Percentiles rank a stretch among this genome's conserved stretches.
These are phyloP conservation scores for Ormosia emarginata DNA, from an alignment of 306 rosid genomes.

Conservation along the genomic window DNA sequence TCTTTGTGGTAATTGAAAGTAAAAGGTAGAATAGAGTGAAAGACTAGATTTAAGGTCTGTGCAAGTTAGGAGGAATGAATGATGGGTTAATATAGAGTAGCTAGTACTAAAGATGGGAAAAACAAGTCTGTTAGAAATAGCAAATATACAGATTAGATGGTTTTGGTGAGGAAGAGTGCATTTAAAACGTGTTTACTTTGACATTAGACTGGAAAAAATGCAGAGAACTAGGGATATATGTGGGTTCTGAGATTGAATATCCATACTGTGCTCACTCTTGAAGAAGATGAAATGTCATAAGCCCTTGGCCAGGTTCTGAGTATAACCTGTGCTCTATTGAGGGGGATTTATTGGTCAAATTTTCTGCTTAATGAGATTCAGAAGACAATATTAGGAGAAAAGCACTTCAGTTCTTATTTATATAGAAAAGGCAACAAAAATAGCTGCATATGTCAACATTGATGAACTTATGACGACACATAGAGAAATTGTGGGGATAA, in stretches of 20 bases:
- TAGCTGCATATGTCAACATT: neutral
- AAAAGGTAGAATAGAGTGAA: neutral
- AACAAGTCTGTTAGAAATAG: neutral
- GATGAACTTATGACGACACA: neutral
- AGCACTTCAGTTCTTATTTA: neutral
- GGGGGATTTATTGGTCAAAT: neutral
- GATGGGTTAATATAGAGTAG: neutral
- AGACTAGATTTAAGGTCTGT: neutral
- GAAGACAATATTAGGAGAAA: neutral
- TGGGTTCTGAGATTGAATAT: neutral
- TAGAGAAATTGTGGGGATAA: neutral
- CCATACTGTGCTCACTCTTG: neutral
- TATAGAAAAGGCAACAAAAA: neutral
- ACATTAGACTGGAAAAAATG: neutral
- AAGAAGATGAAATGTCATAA: neutral
- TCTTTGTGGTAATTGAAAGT: neutral
- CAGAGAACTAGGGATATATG: neutral
- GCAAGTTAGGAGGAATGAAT: neutral
- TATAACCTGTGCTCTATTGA: neutral
- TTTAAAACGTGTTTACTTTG: neutral
- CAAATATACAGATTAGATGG: neutral
- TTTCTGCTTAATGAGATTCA: neutral
- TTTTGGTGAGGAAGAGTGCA: neutral
- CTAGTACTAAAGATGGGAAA: neutral
- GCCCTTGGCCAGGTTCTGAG: neutral